phyloP scores from a whole-genome alignment of 2,329 filamentous ascomycete species.

The Amauroascus niger region DNA sequence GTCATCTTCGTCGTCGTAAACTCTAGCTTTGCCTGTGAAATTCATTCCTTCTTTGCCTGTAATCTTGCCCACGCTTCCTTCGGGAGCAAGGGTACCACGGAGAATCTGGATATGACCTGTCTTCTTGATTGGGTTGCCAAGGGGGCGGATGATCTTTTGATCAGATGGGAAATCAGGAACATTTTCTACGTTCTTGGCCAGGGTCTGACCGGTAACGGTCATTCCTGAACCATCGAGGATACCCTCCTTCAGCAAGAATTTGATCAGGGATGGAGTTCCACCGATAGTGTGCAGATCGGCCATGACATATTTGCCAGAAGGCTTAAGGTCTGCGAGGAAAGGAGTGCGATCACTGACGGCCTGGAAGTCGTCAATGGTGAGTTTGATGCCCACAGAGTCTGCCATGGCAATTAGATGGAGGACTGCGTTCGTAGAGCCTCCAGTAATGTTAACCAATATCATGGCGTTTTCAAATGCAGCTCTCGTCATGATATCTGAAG shows the following conservation, averaged over 20 bases:
- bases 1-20: slow-evolving; percentile 59
- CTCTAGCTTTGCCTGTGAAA: slow-evolving; percentile 60
- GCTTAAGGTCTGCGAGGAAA: slow-evolving; percentile 73
- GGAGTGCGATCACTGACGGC: slow-evolving; percentile 67
- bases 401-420: slow-evolving; percentile 78
- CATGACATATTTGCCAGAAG: slow-evolving; percentile 58
- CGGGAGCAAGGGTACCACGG: slow-evolving; percentile 58
- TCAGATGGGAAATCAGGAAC: slow-evolving; percentile 55
- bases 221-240: slow-evolving; percentile 51
- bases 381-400: slow-evolving; percentile 67
- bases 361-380: slow-evolving; percentile 82
- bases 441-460: slow-evolving; percentile 71
- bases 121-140: slow-evolving; percentile 59
- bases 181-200: slow-evolving; percentile 50
- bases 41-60: slow-evolving; percentile 62
- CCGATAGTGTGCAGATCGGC: slow-evolving; percentile 49
- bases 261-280: slow-evolving; percentile 49
- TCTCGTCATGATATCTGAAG: slow-evolving; percentile 67
- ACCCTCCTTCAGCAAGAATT: slow-evolving; percentile 49
- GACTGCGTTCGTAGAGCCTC: slow-evolving; percentile 77
- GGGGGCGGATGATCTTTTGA: slow-evolving; percentile 59
- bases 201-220: slow-evolving; percentile 51
- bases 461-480: slow-evolving; percentile 79
- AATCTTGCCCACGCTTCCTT: slow-evolving; percentile 64
- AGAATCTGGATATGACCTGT: slow-evolving; percentile 67